Evolutionary conservation across 106 monocot species (phyloP), one percentile per base, ranked within the genome.

Genomic region (Dendrobium chrysotoxum): DNA sequence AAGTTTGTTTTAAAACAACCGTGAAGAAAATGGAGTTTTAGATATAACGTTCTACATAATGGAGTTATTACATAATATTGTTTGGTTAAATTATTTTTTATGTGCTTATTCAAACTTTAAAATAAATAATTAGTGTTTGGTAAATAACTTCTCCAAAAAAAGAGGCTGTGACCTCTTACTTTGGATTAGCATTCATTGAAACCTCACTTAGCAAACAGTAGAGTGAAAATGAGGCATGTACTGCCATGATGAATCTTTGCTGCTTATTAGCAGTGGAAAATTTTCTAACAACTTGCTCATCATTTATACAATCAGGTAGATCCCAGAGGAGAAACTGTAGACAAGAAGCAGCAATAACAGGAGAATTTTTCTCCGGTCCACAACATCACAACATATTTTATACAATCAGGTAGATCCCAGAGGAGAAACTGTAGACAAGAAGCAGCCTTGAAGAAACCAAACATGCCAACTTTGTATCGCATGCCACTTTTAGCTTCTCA

Each of bases 131-230:
- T n/a, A n/a, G n/a, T n/a, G n/a, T n/a, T n/a, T n/a, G n/a, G n/a
- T n/a, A n/a, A n/a, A n/a, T n/a, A n/a, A n/a, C n/a, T 86, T 95
- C 85, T 95, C 95, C 75, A 93, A 73, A 77, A 99, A 88, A 9
- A n/a, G 78, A 77, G 53, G 76, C 85, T 20, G 95, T 89, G 1
- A 79, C 50, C 78, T 99, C 91, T 47, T 95, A 93, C 16, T 77
- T 92, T 40, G 88, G 89, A 83, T 95, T 86, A 21, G 31, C 71
- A 72, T 88, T 86, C 88, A 95, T 88, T 4, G 91, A n/a, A n/a
- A n/a, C 31, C 82, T 99, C 95, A 78, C 95, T 87, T 65, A 99
- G 74, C 42, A 99, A 91, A 84, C 88, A 91, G 55, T 99, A 99
- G 21, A 99, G 84, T 4, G 88, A 86, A 81, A 95, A 99, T 0